Conservation (phyloP, 352 stramenopile genomes). For the Globisporangium nagaii region DNA sequence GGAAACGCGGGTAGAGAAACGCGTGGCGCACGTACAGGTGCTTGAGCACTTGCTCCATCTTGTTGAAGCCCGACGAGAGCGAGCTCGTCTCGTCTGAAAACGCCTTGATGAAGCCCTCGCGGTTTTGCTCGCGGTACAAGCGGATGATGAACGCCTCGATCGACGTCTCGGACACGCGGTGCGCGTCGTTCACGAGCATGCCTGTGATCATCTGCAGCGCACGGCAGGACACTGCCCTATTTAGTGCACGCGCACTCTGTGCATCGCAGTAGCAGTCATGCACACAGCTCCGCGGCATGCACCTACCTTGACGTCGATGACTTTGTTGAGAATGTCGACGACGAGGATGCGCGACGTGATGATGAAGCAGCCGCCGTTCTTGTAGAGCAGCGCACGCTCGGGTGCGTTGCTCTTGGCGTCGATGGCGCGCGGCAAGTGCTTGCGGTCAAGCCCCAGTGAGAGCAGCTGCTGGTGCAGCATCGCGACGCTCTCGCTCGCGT, state of each 20-base stretch:
- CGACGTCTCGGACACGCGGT: constrained; percentile 91
- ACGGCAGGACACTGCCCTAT: no score
- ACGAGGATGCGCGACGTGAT: constrained; percentile 97
- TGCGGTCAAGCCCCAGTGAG: constrained; percentile 81
- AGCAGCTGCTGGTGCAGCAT: constrained; percentile 75
- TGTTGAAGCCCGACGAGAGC: constrained; percentile 92
- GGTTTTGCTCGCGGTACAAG: constrained; percentile 89
- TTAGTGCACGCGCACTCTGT: no score
- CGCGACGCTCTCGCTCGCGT: constrained; percentile 84
- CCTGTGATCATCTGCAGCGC: constrained; percentile 75
- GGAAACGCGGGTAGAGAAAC: constrained; percentile 95
- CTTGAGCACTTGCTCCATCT: constrained; percentile 94
- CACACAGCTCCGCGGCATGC: neutral
- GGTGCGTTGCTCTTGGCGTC: constrained; percentile 66
- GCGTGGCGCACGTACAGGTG: constrained; percentile 90
- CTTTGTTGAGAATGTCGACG: constrained; percentile 93
- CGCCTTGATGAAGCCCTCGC: constrained; percentile 94
- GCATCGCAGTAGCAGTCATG: neutral
- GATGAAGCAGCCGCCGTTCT: constrained; percentile 89
- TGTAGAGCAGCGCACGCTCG: constrained; percentile 88
- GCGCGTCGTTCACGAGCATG: constrained; percentile 91
- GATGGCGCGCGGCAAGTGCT: constrained; percentile 71
- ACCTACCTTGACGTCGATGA: constrained; percentile 44
- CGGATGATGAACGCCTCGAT: constrained; percentile 97
- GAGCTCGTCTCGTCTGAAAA: constrained; percentile 92